These are phyloP conservation scores for Stagonosporopsis chrysanthemi DNA, from an alignment of 2,329 filamentous ascomycete genomes.

Conservation along the genomic window DNA sequence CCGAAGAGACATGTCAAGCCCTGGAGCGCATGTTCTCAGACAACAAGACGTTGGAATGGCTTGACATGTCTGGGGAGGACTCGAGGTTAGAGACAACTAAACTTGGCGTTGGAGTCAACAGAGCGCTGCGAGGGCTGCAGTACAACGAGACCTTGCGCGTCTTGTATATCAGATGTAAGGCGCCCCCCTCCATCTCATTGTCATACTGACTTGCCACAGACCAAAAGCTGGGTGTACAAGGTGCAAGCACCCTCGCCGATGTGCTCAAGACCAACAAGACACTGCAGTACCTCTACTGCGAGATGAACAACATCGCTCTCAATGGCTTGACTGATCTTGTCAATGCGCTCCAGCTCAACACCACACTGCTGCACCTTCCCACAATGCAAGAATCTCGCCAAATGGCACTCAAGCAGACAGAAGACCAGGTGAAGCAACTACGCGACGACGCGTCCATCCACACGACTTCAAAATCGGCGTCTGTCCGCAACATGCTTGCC, in stretches of 20 bases:
- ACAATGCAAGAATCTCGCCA: slow-evolving; percentile 68
- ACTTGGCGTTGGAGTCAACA: slow-evolving; percentile 72
- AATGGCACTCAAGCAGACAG: slow-evolving; percentile 66
- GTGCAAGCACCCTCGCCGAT: slow-evolving; percentile 72
- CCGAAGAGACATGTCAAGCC: slow-evolving; percentile 70
- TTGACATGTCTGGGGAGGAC: slow-evolving; percentile 76
- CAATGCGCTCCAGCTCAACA: slow-evolving; percentile 72
- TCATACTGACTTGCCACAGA: slow-evolving; percentile 46
- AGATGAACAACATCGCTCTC: slow-evolving; percentile 75
- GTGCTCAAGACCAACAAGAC: slow-evolving; percentile 70
- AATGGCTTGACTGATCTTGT: slow-evolving; percentile 74
- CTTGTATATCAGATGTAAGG: slow-evolving; percentile 65
- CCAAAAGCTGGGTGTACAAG: slow-evolving; percentile 73
- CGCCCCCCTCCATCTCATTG: too few relatives aligned
- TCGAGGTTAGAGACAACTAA: slow-evolving; percentile 74
- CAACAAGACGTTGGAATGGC: slow-evolving; percentile 69
- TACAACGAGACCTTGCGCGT: slow-evolving; percentile 68
- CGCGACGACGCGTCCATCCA: slow-evolving; percentile 49
- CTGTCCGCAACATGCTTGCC: slow-evolving; percentile 45
- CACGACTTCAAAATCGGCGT: slow-evolving; percentile 40
- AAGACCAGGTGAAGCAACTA: slow-evolving; percentile 63
- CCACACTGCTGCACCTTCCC: slow-evolving; percentile 67
- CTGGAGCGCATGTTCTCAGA: slow-evolving; percentile 70
- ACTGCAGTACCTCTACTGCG: slow-evolving; percentile 71
- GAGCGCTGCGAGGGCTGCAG: slow-evolving; percentile 69